Conservation (phyloP, 2,329 filamentous ascomycete genomes). For the Hyphodiscus sp. region DNA sequence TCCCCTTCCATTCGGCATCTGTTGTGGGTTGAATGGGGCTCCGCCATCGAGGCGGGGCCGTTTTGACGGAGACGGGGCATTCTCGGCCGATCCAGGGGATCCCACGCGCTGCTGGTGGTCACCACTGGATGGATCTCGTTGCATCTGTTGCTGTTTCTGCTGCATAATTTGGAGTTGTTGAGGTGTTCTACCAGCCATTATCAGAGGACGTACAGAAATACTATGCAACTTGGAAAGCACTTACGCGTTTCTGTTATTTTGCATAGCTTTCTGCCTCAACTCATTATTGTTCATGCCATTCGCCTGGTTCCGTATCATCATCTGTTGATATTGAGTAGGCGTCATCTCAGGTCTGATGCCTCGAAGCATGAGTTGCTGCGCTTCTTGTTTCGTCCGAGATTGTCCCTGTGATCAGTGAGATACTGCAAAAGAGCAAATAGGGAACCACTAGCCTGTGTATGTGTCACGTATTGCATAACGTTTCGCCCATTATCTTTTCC, state of each 20-base stretch:
- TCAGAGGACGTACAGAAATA: conserved; percentile 1
- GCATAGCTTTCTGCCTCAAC: conserved; percentile 69
- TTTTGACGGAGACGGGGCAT: conserved; percentile 89
- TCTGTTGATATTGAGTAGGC: conserved; percentile 47
- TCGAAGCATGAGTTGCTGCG: conserved; percentile 71
- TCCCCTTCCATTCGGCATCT: conserved; percentile 63
- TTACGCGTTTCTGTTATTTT: conserved; percentile 69
- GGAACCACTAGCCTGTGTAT: conserved; percentile 66
- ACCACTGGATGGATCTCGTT: conserved; percentile 79
- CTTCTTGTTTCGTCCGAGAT: conserved; percentile 65
- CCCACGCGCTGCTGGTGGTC: conserved; percentile 67
- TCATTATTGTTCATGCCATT: conserved; percentile 53
- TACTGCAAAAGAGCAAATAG: conserved; percentile 8
- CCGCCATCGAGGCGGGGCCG: conserved; percentile 70
- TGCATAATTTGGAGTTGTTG: conserved; percentile 64
- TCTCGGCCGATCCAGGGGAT: conserved; percentile 77
- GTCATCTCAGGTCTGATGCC: conserved; percentile 60
- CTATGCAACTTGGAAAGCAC: conserved; percentile 27
- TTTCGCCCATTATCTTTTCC: conserved; percentile 55
- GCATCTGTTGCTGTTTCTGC: conserved; percentile 75
- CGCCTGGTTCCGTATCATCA: conserved; percentile 63
- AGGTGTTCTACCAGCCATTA: conserved; percentile 32
- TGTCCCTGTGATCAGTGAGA: conserved; percentile 45
- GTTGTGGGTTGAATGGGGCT: conserved; percentile 61
- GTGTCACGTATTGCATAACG: conserved; percentile 69